Base-by-base conservation (phyloP, 1,284 basidiomycete genomes). In the Microbotryum violaceum region DNA sequence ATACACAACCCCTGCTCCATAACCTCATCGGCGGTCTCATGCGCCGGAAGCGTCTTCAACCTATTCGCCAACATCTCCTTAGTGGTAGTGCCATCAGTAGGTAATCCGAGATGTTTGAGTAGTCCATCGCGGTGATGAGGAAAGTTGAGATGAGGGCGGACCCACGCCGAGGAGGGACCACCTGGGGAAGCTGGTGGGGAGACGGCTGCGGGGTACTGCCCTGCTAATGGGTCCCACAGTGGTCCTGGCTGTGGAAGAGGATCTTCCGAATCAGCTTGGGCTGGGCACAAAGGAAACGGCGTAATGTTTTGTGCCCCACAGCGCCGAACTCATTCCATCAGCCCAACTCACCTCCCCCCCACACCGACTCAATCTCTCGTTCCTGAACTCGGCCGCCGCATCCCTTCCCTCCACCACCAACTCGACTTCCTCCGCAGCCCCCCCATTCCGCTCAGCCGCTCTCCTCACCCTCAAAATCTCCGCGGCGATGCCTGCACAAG, bases 371-470 rank as follows among this genome's bases (percentile, higher is more conserved):
- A 67, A 56, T 10, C 52, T 75, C 82, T 73, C 57, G 82, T 82
- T 80, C 70, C 58, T 31, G 18, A 83, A 84, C 58, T 82, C 80
- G 21, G 85, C 74, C 2, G 78, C 77, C 5, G 83, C 83, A 72
- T 85, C 82, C 46, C 82, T 72, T 18, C 81, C 80, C 63, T 83
- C 76, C 1, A 85, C 82, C 4, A 85, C 82, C 7, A 14, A 8
- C 16, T 18, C n/a, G 6, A 7, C 29, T 4, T 27, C 14, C 29
- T 46, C 29, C 21, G 4, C 31, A 31, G 8, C 7, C 31, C 2
- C 31, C 8, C 8, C 31, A 9, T 31, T 31, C 8, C 31, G 0
- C 31, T 31, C 31, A 9, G 31, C 46, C 1, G 55, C 37, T 42
- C 37, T 21, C 33, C 20, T 29, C n/a, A 61, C 21, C 12, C n/a